These are phyloP conservation scores for Rubus idaeus DNA, from an alignment of 306 rosid genomes.

Conservation along the genomic window DNA sequence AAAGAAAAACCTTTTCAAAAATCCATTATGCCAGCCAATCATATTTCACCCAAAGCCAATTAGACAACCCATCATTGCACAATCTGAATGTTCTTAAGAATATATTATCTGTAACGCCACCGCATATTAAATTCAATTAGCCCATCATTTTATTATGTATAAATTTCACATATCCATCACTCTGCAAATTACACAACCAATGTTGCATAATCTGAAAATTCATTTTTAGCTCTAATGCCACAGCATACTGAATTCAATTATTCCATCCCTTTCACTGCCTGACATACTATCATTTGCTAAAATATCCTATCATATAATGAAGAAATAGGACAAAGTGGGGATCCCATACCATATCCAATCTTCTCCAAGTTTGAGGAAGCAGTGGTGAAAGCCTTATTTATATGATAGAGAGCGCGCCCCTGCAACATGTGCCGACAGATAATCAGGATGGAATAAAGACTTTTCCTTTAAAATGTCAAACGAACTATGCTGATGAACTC, in stretches of 20 bases:
- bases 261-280: neutral
- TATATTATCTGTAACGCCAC: neutral
- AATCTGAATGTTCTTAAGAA: neutral
- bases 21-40: neutral
- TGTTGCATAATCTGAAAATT: neutral
- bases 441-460: slow-evolving; percentile 32
- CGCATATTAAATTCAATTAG: neutral
- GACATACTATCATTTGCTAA: neutral
- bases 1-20: neutral
- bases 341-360: slow-evolving; percentile 67
- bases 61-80: neutral
- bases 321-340: neutral
- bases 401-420: slow-evolving; percentile 83
- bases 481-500: neutral
- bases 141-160: neutral
- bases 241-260: neutral
- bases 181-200: neutral
- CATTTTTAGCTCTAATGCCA: neutral
- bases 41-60: slow-evolving; percentile 1
- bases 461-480: neutral
- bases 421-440: slow-evolving; percentile 33
- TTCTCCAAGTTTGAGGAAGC: slow-evolving; percentile 95
- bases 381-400: slow-evolving; percentile 80
- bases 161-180: neutral
- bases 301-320: neutral